Evolutionary conservation across 805 yeast species (phyloP), one percentile per base, ranked within the genome.

Genomic region (Scheffersomyces spartinae): DNA sequence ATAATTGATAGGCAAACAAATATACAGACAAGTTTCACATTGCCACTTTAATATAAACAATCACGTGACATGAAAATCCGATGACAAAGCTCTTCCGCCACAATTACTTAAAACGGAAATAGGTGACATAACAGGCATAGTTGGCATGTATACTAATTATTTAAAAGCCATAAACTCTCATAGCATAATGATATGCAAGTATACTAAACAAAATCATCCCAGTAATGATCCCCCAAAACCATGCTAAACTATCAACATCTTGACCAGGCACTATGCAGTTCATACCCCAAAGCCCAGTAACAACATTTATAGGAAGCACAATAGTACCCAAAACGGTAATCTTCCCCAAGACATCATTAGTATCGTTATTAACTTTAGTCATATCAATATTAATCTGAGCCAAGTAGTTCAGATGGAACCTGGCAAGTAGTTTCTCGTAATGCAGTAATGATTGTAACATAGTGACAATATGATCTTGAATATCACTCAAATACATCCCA

Each of bases 201-300:
- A 53, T 27, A 26, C 62, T 52, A 38, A 61, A 55, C 21, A 48
- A 17, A 8, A 45, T 27, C 54, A 61, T 60, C 9, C 43, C 38
- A 9, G 42, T 40, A 15, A 59, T 36, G 15, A 61, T 61, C 3
- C 54, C 45, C 41, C 47, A 56, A 35, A 61, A 61, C 67, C 67
- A 61, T 11, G 43, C 36, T 28, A 61, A 42, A 2, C 63, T 61
- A 9, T 42, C 52, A 21, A 44, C 39, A 16, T 47, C 61, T 47
- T 88, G 97, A 0, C 98, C 98, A 0, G 98, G 98, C 18, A 91
- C 98, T 7, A 83, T 42, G 37, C 91, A 94, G 55, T 91, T 91
- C 98, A 91, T 91, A 29, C 98, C 98, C 97, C 97, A 91, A 24
- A 91, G 56, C 12, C 98, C 98, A 0, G 98, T 91, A 13, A 91